These are phyloP conservation scores for Ammopiptanthus mongolicus DNA, from an alignment of 306 rosid genomes.

Conservation along the genomic window DNA sequence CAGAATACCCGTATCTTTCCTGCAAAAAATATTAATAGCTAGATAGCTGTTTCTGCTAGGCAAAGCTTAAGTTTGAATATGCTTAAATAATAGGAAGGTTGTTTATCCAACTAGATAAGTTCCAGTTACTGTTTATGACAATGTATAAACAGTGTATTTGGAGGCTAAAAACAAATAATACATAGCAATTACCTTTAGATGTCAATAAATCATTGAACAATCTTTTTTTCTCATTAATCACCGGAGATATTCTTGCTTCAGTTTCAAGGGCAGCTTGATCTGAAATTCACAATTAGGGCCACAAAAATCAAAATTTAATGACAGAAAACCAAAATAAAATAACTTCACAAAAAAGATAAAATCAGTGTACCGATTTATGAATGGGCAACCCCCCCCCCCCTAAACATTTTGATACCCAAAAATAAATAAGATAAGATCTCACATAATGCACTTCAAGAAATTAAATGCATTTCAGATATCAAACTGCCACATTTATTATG, in stretches of 20 bases:
- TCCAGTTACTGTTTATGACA: neutral
- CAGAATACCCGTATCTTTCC: conserved; percentile 83
- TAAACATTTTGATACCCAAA: neutral
- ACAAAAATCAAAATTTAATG: conserved; percentile 21
- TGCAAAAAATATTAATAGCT: conserved; percentile 35
- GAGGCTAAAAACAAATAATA: neutral
- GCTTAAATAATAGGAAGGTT: conserved; percentile 14
- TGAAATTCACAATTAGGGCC: conserved; percentile 34
- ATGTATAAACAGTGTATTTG: neutral
- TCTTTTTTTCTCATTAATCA: conserved; percentile 79
- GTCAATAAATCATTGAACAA: conserved; percentile 95
- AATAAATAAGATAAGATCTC: neutral
- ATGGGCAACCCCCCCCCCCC: neutral
- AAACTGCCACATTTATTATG: neutral
- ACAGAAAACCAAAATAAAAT: conserved; percentile 11
- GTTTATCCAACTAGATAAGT: neutral
- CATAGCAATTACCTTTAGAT: conserved; percentile 70
- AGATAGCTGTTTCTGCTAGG: conserved; percentile 6
- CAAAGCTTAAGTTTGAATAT: conserved; percentile 2
- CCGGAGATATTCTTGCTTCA: conserved; percentile 83
- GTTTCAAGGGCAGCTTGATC: conserved; percentile 81
- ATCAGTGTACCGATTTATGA: neutral
- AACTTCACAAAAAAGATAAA: neutral
- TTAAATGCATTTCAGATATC: conserved; percentile 9
- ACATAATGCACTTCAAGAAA: neutral